Evolutionary conservation across 1,284 basidiomycete genomes (phyloP).

Genomic region (Cryptococcus neoformans): DNA sequence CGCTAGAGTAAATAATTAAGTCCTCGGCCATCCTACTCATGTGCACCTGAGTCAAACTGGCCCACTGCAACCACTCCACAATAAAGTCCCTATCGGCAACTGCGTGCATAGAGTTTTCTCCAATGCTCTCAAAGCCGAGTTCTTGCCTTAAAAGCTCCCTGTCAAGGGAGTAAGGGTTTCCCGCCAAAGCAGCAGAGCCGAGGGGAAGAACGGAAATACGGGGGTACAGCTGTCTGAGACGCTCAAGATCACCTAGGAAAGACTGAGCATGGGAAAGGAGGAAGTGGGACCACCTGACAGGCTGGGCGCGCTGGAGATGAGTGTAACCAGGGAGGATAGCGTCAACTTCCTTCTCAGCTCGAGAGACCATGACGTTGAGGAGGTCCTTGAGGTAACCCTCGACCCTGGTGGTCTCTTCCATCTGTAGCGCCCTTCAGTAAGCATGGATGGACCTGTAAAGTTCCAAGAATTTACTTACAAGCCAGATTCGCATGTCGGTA

Average conservation of each 20-base stretch:
- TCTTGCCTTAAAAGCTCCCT: conserved; percentile 81
- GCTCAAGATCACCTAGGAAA: conserved; percentile 81
- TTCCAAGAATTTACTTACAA: conserved; percentile 45
- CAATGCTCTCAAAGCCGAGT: conserved; percentile 76
- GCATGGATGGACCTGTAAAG: background rate
- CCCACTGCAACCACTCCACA: conserved; percentile 96
- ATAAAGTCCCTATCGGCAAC: conserved; percentile 97
- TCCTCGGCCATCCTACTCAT: conserved; percentile 94
- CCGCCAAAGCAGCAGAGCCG: conserved; percentile 89
- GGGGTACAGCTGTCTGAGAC: conserved; percentile 74
- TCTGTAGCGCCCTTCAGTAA: conserved; percentile 23
- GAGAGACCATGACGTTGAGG: conserved; percentile 81
- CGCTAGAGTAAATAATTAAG: conserved; percentile 91
- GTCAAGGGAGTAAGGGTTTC: conserved; percentile 90
- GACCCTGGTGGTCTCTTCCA: conserved; percentile 71
- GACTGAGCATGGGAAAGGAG: conserved; percentile 92
- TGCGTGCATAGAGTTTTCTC: conserved; percentile 91
- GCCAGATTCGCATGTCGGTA: conserved; percentile 96
- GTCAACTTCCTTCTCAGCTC: conserved; percentile 88
- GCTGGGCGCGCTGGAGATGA: conserved; percentile 93
- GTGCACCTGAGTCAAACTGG: conserved; percentile 86
- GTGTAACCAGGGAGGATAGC: conserved; percentile 96
- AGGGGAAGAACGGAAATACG: conserved; percentile 89
- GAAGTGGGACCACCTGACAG: conserved; percentile 97
- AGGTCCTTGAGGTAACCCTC: conserved; percentile 70